Base-by-base conservation (phyloP, 2,329 filamentous ascomycete genomes). In the Lasiodiplodia hormozganensis region DNA sequence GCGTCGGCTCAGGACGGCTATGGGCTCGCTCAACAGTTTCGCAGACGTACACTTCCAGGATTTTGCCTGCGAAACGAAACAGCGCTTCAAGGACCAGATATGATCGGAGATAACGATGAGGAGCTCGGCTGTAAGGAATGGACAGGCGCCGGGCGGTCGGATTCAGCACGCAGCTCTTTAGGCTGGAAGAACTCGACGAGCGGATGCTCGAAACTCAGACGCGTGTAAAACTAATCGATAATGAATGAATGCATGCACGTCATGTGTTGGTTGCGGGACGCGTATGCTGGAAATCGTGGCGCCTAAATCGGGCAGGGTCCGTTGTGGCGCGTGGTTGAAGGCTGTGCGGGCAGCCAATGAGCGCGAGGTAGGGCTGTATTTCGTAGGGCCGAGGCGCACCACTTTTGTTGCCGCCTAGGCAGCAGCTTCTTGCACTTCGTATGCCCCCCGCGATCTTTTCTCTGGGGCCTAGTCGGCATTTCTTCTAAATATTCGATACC, bases 381-480 rank as follows among this genome's bases (percentile, higher is more conserved):
- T 34, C 31, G 31, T 8, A 31, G 14, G 54, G 49, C 62, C 21
- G 52, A 23, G 38, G 38, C 52, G 64, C 57, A 25, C 57, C n/a
- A 6, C 62, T 51, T 12, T 28, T 47, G 23, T 40, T 52, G 21
- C n/a, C 18, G 34, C 23, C 60, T 70, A 76, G 76, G 76, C 76
- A 78, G 68, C 74, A 72, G 74, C 70, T 69, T 74, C 75, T 73
- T 74, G 74, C 72, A 74, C 73, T 6, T 66, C 52, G 31, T 51
- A 40, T 16, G 64, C 51, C 16, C 31, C 16, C 36, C n/a, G 6
- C 38, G 43, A 38, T 23, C 31, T 12, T 38, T 57, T 58, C 4
- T 14, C 53, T 67, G 65, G 40, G 40, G 65, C 65, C 65, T 67
- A 40, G 21, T 53, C 21, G 40, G 14, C 40, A 11, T 12, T 38